These are phyloP conservation scores for Austroboletus niveus DNA, from an alignment of 1,284 basidiomycete genomes.

Conservation along the genomic window DNA sequence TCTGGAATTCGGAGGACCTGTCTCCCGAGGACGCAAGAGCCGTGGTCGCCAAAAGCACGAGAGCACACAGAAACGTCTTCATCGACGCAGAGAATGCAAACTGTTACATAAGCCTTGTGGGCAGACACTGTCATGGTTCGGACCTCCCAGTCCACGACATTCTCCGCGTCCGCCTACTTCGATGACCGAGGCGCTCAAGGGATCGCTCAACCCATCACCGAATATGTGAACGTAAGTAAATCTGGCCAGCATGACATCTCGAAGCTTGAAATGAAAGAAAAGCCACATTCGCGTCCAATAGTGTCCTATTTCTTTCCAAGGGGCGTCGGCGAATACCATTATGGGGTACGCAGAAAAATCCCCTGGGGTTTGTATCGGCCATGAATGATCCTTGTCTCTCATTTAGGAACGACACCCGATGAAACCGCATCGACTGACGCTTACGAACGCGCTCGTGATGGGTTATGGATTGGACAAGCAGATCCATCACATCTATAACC, in stretches of 20 bases:
- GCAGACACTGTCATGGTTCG: slow-evolving; percentile 36
- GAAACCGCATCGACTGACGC: slow-evolving; percentile 93
- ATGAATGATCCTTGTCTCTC: background rate
- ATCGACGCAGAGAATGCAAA: background rate
- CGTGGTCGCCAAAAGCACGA: slow-evolving; percentile 11
- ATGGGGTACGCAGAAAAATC: slow-evolving; percentile 66
- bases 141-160: slow-evolving; percentile 53
- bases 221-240: slow-evolving; percentile 63
- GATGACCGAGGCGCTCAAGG: slow-evolving; percentile 67
- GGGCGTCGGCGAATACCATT: slow-evolving; percentile 93
- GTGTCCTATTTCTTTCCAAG: slow-evolving; percentile 97
- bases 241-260: slow-evolving; percentile 26
- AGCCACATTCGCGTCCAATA: slow-evolving; percentile 81
- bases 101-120: slow-evolving; percentile 18
- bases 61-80: slow-evolving; percentile 14
- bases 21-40: slow-evolving; percentile 55
- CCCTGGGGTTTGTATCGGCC: background rate
- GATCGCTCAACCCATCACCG: slow-evolving; percentile 69
- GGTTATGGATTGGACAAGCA: slow-evolving; percentile 96
- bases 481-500: slow-evolving; percentile 90
- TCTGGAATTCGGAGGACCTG: slow-evolving; percentile 50
- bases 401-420: slow-evolving; percentile 93
- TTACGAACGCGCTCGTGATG: slow-evolving; percentile 94
- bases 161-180: slow-evolving; percentile 70
- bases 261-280: slow-evolving; percentile 22